Base-by-base conservation (phyloP, 208 protist species). In the Leishmania major region DNA sequence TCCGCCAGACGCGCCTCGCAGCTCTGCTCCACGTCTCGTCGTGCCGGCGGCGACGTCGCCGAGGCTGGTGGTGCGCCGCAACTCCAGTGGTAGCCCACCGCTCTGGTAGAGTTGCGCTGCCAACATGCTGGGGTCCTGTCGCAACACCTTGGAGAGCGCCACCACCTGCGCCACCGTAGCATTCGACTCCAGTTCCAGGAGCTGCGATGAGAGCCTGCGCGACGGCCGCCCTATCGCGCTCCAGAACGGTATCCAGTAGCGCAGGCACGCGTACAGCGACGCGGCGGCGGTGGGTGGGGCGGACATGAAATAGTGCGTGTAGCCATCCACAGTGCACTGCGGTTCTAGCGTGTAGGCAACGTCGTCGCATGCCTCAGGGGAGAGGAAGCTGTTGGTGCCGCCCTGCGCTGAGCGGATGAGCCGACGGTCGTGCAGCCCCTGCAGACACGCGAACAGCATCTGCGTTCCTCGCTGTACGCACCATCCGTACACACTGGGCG, bases 241-340 rank as follows among this genome's bases (percentile, higher is more conserved):
- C 81, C 84, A 86, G 19, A 87, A 62, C 10, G 88, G 80, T 64
- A 87, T 40, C 93, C 94, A 97, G 79, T 92, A 97, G n/a, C 82
- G 85, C 84, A 97, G 81, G 75, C 93, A 86, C 70, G 81, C 79
- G 85, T 92, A 87, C n/a, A 86, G 70, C 22, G 86, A 84, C 31
- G 81, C 75, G 2, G 71, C 72, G 10, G 80, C 60, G 67, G 70
- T 84, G 45, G 45, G 79, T 43, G 55, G 45, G 8, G 79, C 78
- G 70, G 78, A 80, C 45, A 75, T 80, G 57, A 85, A 85, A 25
- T 35, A 51, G 64, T 81, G 74, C 43, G 67, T 88, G 83, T 82
- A 77, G 70, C 72, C 79, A 7, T 74, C 79, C 31, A 74, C 60
- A 40, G 49, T 75, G 51, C 69, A 75, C 64, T 69, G 85, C 59